These are phyloP conservation scores for Pythium phragmiticola DNA, from an alignment of 352 stramenopile species.

Conservation along the genomic window DNA sequence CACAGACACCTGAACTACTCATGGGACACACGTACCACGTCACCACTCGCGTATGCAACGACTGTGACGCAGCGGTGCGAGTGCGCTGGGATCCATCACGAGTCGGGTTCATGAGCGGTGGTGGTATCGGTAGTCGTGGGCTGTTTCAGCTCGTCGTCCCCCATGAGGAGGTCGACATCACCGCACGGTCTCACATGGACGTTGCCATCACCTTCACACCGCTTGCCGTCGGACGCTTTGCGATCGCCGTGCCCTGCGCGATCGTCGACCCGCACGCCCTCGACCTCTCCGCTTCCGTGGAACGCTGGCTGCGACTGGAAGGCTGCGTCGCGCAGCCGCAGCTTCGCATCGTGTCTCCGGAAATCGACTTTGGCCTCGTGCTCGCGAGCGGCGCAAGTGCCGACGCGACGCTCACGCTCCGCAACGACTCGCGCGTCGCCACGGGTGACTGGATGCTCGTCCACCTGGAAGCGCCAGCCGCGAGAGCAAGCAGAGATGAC, in stretches of 20 bases:
- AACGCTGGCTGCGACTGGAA: slow-evolving; percentile 57
- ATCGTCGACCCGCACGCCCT: slow-evolving; percentile 21
- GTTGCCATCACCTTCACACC: slow-evolving; percentile 44
- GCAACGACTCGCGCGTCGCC: slow-evolving; percentile 30
- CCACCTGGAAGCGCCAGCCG: slow-evolving; percentile 34
- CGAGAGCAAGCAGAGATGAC: no score
- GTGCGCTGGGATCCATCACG: slow-evolving; percentile 36
- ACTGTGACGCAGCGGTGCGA: slow-evolving; percentile 29
- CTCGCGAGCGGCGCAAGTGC: slow-evolving; percentile 53
- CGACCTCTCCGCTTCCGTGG: slow-evolving; percentile 18
- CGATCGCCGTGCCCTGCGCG: slow-evolving; percentile 39
- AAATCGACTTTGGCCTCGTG: slow-evolving; percentile 79
- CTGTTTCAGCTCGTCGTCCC: slow-evolving; percentile 4
- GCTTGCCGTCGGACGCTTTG: slow-evolving; percentile 38
- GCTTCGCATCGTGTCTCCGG: slow-evolving; percentile 43
- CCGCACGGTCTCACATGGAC: slow-evolving; percentile 19
- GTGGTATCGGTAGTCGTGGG: background rate
- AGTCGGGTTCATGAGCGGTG: slow-evolving; percentile 13
- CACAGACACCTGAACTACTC: background rate
- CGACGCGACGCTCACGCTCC: slow-evolving; percentile 34
- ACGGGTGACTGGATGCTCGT: slow-evolving; percentile 46
- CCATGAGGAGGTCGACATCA: background rate
- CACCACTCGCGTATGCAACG: slow-evolving; percentile 29
- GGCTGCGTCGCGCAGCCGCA: slow-evolving; percentile 38
- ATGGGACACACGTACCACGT: slow-evolving; percentile 14